Evolutionary conservation across 495 filamentous ascomycete genomes (phyloP), one percentile per base, ranked within the genome.

Genomic region (Jackrogersella minutella): DNA sequence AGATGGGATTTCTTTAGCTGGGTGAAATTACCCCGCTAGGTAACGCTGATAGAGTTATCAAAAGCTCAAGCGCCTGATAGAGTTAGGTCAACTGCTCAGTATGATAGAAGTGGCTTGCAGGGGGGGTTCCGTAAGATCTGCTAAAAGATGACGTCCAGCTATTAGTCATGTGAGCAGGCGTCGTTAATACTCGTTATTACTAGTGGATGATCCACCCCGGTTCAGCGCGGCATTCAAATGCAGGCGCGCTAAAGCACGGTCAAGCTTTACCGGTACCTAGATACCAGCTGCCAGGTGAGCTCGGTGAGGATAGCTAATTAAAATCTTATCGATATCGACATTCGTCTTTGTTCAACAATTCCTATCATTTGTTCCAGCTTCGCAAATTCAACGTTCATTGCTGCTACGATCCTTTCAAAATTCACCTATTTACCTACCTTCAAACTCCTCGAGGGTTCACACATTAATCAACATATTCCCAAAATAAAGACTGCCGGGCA

Each of bases 141-240:
- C 40, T 37, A 21, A 47, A 64, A 40, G 28, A 69, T 69, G 66
- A 69, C 66, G 66, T 69, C 31, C 41, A 41, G 33, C 11, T 51
- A 54, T 64, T 60, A 59, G 50, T 69, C 66, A 64, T 64, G 60
- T 64, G 59, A 69, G 41, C 47, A 49, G 54, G 54, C 46, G 54
- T 58, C 40, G 59, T 55, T n/a, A n/a, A n/a, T n/a, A n/a, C n/a
- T n/a, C n/a, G n/a, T n/a, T n/a, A n/a, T n/a, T 55, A 22, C 55
- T 54, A 61, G 49, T 66, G 47, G 37, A 21, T 44, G 16, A 52
- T 19, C 36, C 16, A 17, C 26, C 22, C 44, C 41, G 14, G 54
- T 39, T 65, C 34, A 28, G 36, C 62, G 37, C 62, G 62, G 62
- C 62, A 65, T 58, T 58, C 30, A 55, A 54, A 53, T 22, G 44